These are phyloP conservation scores for Neurospora crassa DNA, from an alignment of 2,329 filamentous ascomycete species.

Conservation along the genomic window DNA sequence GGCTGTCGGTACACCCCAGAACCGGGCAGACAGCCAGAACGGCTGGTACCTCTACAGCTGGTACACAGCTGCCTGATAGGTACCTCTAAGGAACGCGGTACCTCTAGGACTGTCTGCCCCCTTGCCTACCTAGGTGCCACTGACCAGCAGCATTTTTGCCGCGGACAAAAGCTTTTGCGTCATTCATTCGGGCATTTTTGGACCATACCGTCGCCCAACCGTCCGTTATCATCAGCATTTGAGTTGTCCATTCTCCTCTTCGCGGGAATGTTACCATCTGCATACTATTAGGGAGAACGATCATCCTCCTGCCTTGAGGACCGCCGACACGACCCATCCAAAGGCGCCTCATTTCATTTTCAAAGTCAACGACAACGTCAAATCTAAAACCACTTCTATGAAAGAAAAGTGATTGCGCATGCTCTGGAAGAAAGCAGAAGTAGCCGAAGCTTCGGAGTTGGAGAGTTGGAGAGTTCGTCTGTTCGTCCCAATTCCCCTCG, in stretches of 20 bases:
- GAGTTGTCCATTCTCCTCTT: not conserved
- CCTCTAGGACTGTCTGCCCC: not conserved
- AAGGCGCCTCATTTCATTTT: not conserved
- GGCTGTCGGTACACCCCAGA: not conserved
- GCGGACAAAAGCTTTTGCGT: not conserved
- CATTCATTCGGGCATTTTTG: not conserved
- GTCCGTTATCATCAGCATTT: not conserved
- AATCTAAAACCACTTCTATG: not conserved
- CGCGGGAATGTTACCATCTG: not conserved
- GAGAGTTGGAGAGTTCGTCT: not conserved
- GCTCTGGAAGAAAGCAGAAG: not conserved
- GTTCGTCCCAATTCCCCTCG: not conserved
- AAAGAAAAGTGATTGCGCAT: not conserved
- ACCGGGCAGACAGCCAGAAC: too few relatives aligned
- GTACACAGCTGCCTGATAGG: not conserved
- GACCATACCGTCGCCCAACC: not conserved
- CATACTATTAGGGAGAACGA: not conserved
- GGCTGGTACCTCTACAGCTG: too few relatives aligned
- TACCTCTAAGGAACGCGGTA: not conserved
- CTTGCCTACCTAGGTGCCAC: too few relatives aligned
- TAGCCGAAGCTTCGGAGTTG: not conserved
- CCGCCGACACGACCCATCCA: not conserved
- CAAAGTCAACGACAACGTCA: not conserved
- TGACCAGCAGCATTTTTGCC: not conserved
- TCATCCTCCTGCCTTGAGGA: not conserved